Evolutionary conservation across 352 stramenopile species (phyloP).

Genomic region (Globisporangium canariense): DNA sequence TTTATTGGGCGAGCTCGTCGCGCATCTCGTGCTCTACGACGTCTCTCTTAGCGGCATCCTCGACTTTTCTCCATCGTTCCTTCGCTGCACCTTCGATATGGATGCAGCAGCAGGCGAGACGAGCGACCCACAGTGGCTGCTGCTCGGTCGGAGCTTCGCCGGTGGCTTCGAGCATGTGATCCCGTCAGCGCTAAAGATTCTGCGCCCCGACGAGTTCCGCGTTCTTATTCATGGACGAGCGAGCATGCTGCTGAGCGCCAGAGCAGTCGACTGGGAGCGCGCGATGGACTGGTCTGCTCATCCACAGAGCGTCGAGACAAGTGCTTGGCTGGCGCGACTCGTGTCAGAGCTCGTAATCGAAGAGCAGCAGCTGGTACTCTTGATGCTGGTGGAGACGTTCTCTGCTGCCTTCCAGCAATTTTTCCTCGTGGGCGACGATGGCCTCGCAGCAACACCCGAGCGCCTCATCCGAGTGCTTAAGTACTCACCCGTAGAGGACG

Average conservation of each 20-base stretch:
- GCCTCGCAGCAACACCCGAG: neutral
- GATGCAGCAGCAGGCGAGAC: neutral
- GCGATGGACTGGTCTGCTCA: conserved; percentile 32
- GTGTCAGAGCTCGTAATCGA: conserved; percentile 53
- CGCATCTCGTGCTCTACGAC: conserved; percentile 50
- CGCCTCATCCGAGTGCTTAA: conserved; percentile 3
- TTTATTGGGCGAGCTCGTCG: conserved; percentile 59
- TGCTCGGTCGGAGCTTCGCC: conserved; percentile 34
- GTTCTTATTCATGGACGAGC: conserved; percentile 46
- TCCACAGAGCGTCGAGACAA: neutral
- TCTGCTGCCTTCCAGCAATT: conserved; percentile 40
- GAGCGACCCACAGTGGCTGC: conserved; percentile 2
- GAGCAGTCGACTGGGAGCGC: conserved; percentile 38
- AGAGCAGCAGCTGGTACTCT: conserved; percentile 51
- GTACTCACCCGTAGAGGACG: conserved; percentile 2
- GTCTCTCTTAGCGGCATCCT: conserved; percentile 48
- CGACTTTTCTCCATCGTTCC: conserved; percentile 52
- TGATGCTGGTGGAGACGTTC: conserved; percentile 53
- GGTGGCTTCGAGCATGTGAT: conserved; percentile 56
- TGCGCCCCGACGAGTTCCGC: conserved; percentile 48
- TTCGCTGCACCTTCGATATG: conserved; percentile 32
- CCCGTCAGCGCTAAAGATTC: conserved; percentile 42
- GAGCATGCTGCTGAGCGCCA: conserved; percentile 24
- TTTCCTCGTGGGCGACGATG: conserved; percentile 23
- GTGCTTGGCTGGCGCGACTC: conserved; percentile 42